Conservation (phyloP, 2,329 filamentous ascomycete species). For the Anisogramma anomala region DNA sequence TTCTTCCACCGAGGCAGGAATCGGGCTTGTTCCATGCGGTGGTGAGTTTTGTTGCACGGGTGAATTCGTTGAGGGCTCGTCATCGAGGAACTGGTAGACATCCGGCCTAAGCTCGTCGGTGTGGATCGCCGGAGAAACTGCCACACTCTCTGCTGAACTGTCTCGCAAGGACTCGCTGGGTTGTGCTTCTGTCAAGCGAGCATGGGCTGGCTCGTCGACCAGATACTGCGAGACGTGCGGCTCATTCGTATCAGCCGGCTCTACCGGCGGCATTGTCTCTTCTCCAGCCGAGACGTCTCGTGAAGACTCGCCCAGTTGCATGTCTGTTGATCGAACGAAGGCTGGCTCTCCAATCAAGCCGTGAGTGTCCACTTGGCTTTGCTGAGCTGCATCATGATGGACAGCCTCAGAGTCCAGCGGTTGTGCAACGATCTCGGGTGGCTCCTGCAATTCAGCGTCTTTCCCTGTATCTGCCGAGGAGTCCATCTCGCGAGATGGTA, state of each 20-base stretch:
- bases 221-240: background rate
- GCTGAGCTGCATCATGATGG: background rate
- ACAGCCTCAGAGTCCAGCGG: background rate
- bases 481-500: background rate
- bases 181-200: conserved; percentile 1
- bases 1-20: too few species aligned
- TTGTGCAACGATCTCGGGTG: background rate
- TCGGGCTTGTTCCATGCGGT: too few species aligned
- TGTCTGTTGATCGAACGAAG: too few species aligned
- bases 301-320: background rate
- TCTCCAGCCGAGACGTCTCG: background rate
- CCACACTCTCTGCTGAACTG: too few species aligned
- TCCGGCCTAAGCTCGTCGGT: too few species aligned
- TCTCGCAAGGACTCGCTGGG: too few species aligned
- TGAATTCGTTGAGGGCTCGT: background rate
- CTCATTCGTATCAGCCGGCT: background rate
- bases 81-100: too few species aligned
- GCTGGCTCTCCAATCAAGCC: background rate
- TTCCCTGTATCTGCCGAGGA: background rate
- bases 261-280: background rate
- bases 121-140: too few species aligned
- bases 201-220: background rate
- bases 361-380: background rate
- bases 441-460: background rate
- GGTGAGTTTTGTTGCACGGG: too few species aligned